phyloP scores from a whole-genome alignment of 2,329 filamentous ascomycete genomes.

The Aspergillus thermomutatus region DNA sequence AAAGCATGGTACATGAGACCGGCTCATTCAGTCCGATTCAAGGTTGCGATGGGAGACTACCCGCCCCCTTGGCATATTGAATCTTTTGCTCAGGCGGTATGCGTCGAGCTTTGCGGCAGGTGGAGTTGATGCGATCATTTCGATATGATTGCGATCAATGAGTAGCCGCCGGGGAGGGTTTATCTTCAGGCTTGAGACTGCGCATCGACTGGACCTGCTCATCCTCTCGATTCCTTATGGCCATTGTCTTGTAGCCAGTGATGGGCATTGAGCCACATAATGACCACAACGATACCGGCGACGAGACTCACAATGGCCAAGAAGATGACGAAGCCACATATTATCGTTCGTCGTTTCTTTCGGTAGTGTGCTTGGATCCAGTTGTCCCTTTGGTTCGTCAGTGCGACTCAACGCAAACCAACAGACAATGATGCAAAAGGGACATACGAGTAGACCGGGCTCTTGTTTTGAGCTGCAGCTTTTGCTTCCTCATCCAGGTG shows the following conservation, averaged over 20 bases:
- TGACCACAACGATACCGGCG: conserved; percentile 42
- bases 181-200: neutral
- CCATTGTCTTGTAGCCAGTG: conserved; percentile 27
- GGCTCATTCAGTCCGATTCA: conserved; percentile 4
- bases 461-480: conserved; percentile 14
- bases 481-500: conserved; percentile 52
- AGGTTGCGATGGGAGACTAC: neutral
- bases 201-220: neutral
- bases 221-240: neutral
- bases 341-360: conserved; percentile 48
- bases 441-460: conserved; percentile 20
- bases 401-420: neutral
- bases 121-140: neutral
- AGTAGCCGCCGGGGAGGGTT: no score
- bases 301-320: conserved; percentile 35
- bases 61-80: neutral
- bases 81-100: neutral
- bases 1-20: conserved; percentile 6
- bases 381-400: conserved; percentile 39
- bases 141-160: neutral
- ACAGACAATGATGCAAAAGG: neutral
- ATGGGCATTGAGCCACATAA: conserved; percentile 43
- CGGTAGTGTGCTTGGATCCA: conserved; percentile 52
- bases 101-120: neutral
- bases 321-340: conserved; percentile 39